Percentiles rank a stretch among this genome's conserved stretches.
Evolutionary conservation across 192 early-diverging fungal species (phyloP).

Genomic region (Coemansia sp.): DNA sequence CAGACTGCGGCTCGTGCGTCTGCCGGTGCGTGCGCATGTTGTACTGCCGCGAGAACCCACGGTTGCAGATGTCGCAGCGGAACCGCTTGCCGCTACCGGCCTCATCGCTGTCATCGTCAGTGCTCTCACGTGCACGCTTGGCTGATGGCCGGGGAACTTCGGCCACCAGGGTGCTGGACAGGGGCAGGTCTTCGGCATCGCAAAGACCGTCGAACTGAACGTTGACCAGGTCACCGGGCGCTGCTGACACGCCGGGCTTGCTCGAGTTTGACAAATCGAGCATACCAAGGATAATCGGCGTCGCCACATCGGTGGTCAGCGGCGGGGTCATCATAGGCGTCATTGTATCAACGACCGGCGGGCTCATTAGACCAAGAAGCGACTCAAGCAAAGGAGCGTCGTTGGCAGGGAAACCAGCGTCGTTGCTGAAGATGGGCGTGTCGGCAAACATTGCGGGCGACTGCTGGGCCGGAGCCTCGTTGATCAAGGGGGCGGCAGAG

Average conservation of each 20-base stretch:
- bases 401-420: not conserved
- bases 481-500: slow-evolving; percentile 5
- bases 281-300: slow-evolving; percentile 6
- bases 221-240: slow-evolving; percentile 20
- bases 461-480: not conserved
- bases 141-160: not conserved
- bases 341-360: slow-evolving; percentile 4
- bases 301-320: not conserved
- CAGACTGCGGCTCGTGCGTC: slow-evolving; percentile 63
- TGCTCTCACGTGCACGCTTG: slow-evolving; percentile 4
- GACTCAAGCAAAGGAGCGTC: slow-evolving; percentile 34
- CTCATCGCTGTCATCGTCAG: slow-evolving; percentile 4
- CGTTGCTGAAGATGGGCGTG: not conserved
- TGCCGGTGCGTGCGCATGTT: slow-evolving; percentile 80
- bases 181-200: slow-evolving; percentile 1
- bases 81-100: slow-evolving; percentile 12
- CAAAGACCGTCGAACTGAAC: slow-evolving; percentile 8
- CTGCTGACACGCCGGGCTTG: slow-evolving; percentile 4
- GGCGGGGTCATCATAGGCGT: slow-evolving; percentile 4
- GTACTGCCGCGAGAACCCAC: slow-evolving; percentile 76
- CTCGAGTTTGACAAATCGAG: not conserved
- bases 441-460: slow-evolving; percentile 1
- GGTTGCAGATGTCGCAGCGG: slow-evolving; percentile 62
- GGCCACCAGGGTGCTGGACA: slow-evolving; percentile 3
- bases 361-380: slow-evolving; percentile 41